Conservation (phyloP, 805 yeast species). For the Candida corydali region DNA sequence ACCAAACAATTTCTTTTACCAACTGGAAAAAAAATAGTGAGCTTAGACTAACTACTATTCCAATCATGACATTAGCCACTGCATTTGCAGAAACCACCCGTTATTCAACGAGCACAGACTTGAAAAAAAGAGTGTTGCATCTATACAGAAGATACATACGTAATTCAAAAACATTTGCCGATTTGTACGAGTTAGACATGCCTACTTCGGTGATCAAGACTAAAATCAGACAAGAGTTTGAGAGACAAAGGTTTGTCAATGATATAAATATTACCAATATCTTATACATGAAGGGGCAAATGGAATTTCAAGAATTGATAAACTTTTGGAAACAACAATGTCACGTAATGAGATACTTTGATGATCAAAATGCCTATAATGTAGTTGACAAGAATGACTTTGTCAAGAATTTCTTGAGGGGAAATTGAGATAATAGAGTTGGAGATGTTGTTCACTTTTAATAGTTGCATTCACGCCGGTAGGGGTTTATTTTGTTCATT, state of each 20-base stretch:
- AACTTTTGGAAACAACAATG: constrained; percentile 90
- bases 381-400: constrained; percentile 57
- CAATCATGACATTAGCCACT: constrained; percentile 60
- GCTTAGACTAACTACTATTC: not conserved
- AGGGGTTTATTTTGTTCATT: constrained; percentile 1
- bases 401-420: constrained; percentile 70
- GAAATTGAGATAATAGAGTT: constrained; percentile 34
- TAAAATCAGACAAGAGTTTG: constrained; percentile 84
- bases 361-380: constrained; percentile 55
- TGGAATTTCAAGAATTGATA: constrained; percentile 85
- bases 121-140: constrained; percentile 59
- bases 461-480: constrained; percentile 1
- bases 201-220: constrained; percentile 78
- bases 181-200: constrained; percentile 68
- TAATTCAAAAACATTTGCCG: constrained; percentile 55
- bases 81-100: constrained; percentile 81
- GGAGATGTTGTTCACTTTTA: not conserved
- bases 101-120: constrained; percentile 57
- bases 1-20: constrained; percentile 8
- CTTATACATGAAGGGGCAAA: constrained; percentile 75
- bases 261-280: constrained; percentile 65
- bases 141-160: constrained; percentile 71
- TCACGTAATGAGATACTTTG: constrained; percentile 79
- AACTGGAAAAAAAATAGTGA: not conserved
- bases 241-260: constrained; percentile 71